Evolutionary conservation across 768 basidiomycete species (phyloP).

Genomic region (Arthromyces matolae): DNA sequence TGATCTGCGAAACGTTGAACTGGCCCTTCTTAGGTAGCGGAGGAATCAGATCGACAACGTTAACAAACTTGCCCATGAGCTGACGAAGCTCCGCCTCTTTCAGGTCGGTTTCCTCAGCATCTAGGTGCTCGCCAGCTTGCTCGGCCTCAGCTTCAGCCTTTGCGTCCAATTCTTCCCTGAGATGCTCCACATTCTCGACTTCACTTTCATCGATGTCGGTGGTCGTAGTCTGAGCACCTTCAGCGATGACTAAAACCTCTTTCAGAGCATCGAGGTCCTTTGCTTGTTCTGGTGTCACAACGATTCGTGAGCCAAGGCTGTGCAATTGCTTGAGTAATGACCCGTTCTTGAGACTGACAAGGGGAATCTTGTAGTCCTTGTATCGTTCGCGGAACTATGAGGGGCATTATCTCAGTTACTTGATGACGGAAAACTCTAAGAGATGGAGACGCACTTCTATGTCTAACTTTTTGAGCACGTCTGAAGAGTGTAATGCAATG

Average conservation of each 20-base stretch:
- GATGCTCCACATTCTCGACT: constrained; percentile 13
- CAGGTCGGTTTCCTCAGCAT: constrained; percentile 21
- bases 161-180: constrained; percentile 7
- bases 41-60: constrained; percentile 71
- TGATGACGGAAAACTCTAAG: not conserved
- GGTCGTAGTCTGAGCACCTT: constrained; percentile 25
- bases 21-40: constrained; percentile 79
- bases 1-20: constrained; percentile 82
- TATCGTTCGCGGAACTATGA: constrained; percentile 73
- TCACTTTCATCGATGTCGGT: constrained; percentile 30
- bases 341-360: constrained; percentile 40
- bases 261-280: constrained; percentile 25
- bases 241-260: constrained; percentile 35
- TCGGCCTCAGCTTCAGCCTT: constrained; percentile 21
- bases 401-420: not conserved
- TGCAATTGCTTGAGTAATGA: constrained; percentile 37
- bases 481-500: constrained; percentile 85
- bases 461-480: constrained; percentile 70
- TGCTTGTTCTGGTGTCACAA: constrained; percentile 39
- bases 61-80: constrained; percentile 62
- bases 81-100: constrained; percentile 22
- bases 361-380: constrained; percentile 63
- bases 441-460: constrained; percentile 60
- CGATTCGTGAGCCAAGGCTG: constrained; percentile 42
- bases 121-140: constrained; percentile 19